phyloP scores from a whole-genome alignment of 2,329 filamentous ascomycete genomes.

The Penicillium sp. region DNA sequence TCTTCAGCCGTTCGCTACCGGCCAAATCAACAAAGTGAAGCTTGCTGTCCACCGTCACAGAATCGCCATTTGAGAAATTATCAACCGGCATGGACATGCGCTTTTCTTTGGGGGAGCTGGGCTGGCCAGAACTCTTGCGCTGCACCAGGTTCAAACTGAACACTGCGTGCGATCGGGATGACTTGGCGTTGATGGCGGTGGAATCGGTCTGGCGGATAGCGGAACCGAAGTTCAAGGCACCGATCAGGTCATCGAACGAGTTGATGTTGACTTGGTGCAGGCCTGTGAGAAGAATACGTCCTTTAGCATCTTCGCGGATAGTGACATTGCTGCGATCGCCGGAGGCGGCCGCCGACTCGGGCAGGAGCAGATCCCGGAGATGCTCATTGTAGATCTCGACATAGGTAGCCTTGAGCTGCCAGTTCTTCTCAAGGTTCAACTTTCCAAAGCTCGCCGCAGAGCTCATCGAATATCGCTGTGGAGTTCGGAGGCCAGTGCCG shows the following conservation, averaged over 20 bases:
- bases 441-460: slow-evolving; percentile 51
- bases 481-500: slow-evolving; percentile 78
- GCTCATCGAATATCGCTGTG: slow-evolving; percentile 71
- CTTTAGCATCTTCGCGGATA: slow-evolving; percentile 91
- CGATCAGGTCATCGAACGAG: slow-evolving; percentile 86
- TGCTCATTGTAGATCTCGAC: slow-evolving; percentile 97
- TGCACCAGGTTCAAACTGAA: slow-evolving; percentile 91
- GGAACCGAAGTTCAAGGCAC: slow-evolving; percentile 87
- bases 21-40: slow-evolving; percentile 97
- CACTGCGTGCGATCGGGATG: slow-evolving; percentile 94
- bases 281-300: slow-evolving; percentile 90
- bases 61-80: slow-evolving; percentile 65
- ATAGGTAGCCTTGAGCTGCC: slow-evolving; percentile 92
- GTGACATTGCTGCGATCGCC: slow-evolving; percentile 77
- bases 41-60: slow-evolving; percentile 93
- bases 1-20: slow-evolving; percentile 94
- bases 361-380: slow-evolving; percentile 81
- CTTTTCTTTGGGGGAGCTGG: slow-evolving; percentile 67
- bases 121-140: slow-evolving; percentile 58
- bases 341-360: slow-evolving; percentile 67
- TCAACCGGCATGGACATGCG: slow-evolving; percentile 85
- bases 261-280: slow-evolving; percentile 85
- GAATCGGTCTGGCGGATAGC: slow-evolving; percentile 94
- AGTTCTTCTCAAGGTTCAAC: slow-evolving; percentile 66
- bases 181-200: slow-evolving; percentile 96